phyloP scores from a whole-genome alignment of 2,329 filamentous ascomycete genomes.

The Colletotrichum gigasporum region DNA sequence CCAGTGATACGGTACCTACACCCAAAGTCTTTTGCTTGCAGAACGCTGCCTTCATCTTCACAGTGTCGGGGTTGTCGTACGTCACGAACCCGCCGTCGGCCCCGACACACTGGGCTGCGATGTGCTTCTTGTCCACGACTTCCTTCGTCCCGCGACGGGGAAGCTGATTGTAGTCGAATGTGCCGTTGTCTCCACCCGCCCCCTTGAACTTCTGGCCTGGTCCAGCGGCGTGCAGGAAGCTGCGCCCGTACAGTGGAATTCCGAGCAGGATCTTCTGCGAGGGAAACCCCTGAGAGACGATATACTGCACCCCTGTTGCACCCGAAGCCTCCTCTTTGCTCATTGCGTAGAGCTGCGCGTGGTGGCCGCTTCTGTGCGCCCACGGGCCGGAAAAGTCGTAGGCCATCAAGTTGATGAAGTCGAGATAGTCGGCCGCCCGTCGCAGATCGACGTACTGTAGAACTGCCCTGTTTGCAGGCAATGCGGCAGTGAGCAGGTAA shows the following conservation, averaged over 20 bases:
- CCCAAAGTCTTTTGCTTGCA: constrained; percentile 77
- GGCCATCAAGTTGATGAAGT: constrained; percentile 81
- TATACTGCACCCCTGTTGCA: constrained; percentile 72
- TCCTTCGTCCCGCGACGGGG: constrained; percentile 71
- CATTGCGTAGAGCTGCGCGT: constrained; percentile 77
- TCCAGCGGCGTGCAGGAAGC: constrained; percentile 73
- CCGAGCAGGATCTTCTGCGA: constrained; percentile 78
- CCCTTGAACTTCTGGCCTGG: constrained; percentile 70
- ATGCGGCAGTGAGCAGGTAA: constrained; percentile 76
- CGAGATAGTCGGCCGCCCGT: constrained; percentile 71
- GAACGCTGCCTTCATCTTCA: constrained; percentile 78
- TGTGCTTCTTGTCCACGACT: constrained; percentile 71
- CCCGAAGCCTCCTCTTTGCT: constrained; percentile 70
- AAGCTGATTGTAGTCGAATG: constrained; percentile 78
- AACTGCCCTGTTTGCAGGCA: constrained; percentile 73
- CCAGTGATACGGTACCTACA: constrained; percentile 48
- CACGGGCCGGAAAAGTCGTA: constrained; percentile 83
- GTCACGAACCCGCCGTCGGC: constrained; percentile 81
- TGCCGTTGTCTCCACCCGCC: constrained; percentile 70
- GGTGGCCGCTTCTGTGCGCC: constrained; percentile 75
- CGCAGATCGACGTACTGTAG: constrained; percentile 75
- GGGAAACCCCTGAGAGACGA: constrained; percentile 73
- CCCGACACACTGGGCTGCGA: constrained; percentile 77
- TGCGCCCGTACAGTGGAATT: constrained; percentile 79
- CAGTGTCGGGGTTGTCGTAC: constrained; percentile 82